Base-by-base conservation (phyloP, 768 basidiomycete genomes). In the Pleurotus citrinopileatus region DNA sequence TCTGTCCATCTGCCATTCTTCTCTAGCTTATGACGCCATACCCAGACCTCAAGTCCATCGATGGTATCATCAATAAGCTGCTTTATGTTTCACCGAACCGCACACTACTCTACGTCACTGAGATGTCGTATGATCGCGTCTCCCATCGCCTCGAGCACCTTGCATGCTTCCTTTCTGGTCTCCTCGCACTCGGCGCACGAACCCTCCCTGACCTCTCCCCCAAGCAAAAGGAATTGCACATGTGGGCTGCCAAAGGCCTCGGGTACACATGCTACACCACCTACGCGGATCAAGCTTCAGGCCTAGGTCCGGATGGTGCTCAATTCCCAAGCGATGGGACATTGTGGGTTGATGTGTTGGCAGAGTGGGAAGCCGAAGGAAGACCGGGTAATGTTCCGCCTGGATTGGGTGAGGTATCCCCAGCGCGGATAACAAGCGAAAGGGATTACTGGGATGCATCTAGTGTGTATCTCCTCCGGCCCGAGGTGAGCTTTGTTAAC, bases 231-330 rank as follows among this genome's bases (percentile, higher is more conserved):
- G 66, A 86, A n/a, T 62, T 84, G 25, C 87, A 90, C 62, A 69
- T 82, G 54, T 90, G 86, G 83, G 89, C 84, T 4, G 89, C 89
- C 1, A 78, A 88, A 63, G 89, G 88, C 10, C 72, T 91, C 26
- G 84, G 85, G 32, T 80, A 87, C 61, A 85, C 77, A 12, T 91
- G 89, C 63, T 89, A 80, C 70, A 62, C 83, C 25, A 77, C 81
- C 46, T 91, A 90, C 61, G 85, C 84, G 1, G 89, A 91, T 63
- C 81, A 85, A 63, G 77, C 80, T 8, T 75, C 79, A 2, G 89
- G 89, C 2, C 65, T 91, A 26, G 86, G 81, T 13, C 84, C 89
- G 1, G 89, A 91, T 53, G 77, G 79, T 58, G 73, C 78, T 20
- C 52, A 43, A 43, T 66, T 58, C 63, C 59, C 51, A 55, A 50